Evolutionary conservation across 768 basidiomycete species (phyloP).

Genomic region (Coprinellus micaceus): DNA sequence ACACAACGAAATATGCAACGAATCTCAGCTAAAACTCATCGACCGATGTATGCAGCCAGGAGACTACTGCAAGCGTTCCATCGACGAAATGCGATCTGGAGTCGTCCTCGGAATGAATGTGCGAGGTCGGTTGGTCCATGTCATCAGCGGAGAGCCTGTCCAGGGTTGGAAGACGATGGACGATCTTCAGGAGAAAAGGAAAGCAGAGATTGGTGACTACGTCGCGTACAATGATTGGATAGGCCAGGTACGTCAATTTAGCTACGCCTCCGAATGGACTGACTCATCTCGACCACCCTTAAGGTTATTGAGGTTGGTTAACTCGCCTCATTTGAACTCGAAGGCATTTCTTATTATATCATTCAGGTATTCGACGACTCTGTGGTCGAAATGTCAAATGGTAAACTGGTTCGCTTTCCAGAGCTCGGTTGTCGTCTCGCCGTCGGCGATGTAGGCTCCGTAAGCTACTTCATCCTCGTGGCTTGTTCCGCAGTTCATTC

Average conservation of each 20-base stretch:
- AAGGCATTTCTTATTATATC: neutral
- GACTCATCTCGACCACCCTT: conserved; percentile 10
- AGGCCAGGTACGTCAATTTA: conserved; percentile 66
- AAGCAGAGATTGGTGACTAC: conserved; percentile 76
- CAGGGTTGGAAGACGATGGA: conserved; percentile 59
- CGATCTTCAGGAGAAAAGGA: conserved; percentile 53
- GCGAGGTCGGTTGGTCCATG: conserved; percentile 69
- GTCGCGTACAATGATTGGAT: conserved; percentile 84
- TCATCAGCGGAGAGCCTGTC: conserved; percentile 57
- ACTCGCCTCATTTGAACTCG: conserved; percentile 1
- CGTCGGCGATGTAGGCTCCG: conserved; percentile 74
- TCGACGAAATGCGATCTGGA: conserved; percentile 72
- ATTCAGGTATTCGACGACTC: conserved; percentile 80
- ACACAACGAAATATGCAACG: conserved; percentile 67
- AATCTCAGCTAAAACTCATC: conserved; percentile 64
- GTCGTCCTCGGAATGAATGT: conserved; percentile 65
- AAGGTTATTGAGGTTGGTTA: conserved; percentile 72
- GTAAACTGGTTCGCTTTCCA: conserved; percentile 65
- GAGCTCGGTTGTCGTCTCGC: conserved; percentile 74
- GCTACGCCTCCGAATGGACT: conserved; percentile 1
- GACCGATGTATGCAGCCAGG: conserved; percentile 77
- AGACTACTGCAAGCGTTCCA: conserved; percentile 76
- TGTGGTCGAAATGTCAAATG: conserved; percentile 62
- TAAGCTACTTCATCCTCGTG: conserved; percentile 30
- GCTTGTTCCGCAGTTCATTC: neutral